Percentiles rank a stretch among this genome's conserved stretches.
Conservation (phyloP, 805 yeast species). For the Wickerhamomyces bisporus region DNA sequence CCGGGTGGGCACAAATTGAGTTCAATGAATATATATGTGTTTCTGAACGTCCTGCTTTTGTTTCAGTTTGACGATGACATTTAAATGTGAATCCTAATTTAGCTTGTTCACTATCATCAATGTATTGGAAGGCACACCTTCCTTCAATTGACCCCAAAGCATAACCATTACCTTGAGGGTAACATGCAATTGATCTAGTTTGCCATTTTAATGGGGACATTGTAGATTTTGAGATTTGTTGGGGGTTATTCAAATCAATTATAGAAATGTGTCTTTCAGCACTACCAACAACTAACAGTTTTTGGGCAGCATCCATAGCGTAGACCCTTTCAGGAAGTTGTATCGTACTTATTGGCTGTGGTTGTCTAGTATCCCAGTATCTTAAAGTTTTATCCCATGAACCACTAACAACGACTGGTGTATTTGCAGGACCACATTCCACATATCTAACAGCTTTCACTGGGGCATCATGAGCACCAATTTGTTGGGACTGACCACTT, state of each 20-base stretch:
- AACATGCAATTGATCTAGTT: slow-evolving; percentile 77
- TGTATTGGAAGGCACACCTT: slow-evolving; percentile 89
- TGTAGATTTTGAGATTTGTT: slow-evolving; percentile 65
- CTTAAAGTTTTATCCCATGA: slow-evolving; percentile 95
- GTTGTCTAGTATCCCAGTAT: slow-evolving; percentile 92
- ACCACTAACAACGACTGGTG: slow-evolving; percentile 78
- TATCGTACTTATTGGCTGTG: slow-evolving; percentile 75
- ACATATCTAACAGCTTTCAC: slow-evolving; percentile 73
- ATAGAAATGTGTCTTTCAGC: slow-evolving; percentile 82
- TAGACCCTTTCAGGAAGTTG: slow-evolving; percentile 88
- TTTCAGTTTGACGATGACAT: slow-evolving; percentile 78
- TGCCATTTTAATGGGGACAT: slow-evolving; percentile 85
- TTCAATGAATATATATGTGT: slow-evolving; percentile 74
- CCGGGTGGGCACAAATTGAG: slow-evolving; percentile 80
- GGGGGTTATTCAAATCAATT: slow-evolving; percentile 79
- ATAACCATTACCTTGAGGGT: slow-evolving; percentile 88
- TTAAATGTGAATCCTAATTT: slow-evolving; percentile 82
- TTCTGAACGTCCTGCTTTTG: slow-evolving; percentile 47
- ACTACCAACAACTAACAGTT: slow-evolving; percentile 85
- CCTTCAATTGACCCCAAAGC: slow-evolving; percentile 95
- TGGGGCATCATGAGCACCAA: slow-evolving; percentile 82
- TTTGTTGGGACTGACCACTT: slow-evolving; percentile 74
- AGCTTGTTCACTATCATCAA: slow-evolving; percentile 70
- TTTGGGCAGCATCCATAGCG: slow-evolving; percentile 78
- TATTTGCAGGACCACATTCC: slow-evolving; percentile 77